Evolutionary conservation across 345 rosid species (phyloP).

Genomic region (Lumnitzera racemosa): DNA sequence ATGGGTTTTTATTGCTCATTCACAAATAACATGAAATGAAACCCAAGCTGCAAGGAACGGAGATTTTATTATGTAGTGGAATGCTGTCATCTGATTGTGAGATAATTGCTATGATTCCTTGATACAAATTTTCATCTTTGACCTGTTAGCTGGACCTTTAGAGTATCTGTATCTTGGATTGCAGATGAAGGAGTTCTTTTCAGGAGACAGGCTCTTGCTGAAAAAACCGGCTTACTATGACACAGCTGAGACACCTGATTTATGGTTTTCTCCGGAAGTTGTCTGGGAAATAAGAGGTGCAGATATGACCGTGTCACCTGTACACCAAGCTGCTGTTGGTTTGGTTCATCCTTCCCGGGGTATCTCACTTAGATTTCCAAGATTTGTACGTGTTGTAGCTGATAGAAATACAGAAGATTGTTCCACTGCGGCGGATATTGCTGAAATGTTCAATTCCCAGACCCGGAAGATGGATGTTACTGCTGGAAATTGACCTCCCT

Average conservation of each 20-base stretch:
- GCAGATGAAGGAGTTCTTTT: constrained; percentile 79
- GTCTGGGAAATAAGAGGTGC: constrained; percentile 90
- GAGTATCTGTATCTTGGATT: constrained; percentile 3
- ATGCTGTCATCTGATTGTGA: too few species aligned
- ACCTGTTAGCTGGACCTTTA: background rate
- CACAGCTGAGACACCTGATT: constrained; percentile 67
- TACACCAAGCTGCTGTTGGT: constrained; percentile 73
- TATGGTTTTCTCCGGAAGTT: constrained; percentile 70
- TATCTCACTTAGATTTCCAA: constrained; percentile 79
- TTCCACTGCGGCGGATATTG: constrained; percentile 57
- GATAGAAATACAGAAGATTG: constrained; percentile 74
- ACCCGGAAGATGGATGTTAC: constrained; percentile 60
- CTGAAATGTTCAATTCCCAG: constrained; percentile 70
- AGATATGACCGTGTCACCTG: constrained; percentile 79
- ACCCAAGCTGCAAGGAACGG: too few species aligned
- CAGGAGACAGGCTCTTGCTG: constrained; percentile 48
- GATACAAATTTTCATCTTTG: too few species aligned
- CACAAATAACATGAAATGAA: too few species aligned
- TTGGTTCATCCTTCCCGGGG: constrained; percentile 75
- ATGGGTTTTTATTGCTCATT: too few species aligned
- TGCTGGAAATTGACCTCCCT: constrained; percentile 2
- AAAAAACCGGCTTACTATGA: constrained; percentile 67
- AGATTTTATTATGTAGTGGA: too few species aligned
- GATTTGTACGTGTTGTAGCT: constrained; percentile 33
- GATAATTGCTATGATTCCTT: too few species aligned